These are phyloP conservation scores for Coemansia sp. DNA, from an alignment of 371 early-diverging fungal genomes.

Conservation along the genomic window DNA sequence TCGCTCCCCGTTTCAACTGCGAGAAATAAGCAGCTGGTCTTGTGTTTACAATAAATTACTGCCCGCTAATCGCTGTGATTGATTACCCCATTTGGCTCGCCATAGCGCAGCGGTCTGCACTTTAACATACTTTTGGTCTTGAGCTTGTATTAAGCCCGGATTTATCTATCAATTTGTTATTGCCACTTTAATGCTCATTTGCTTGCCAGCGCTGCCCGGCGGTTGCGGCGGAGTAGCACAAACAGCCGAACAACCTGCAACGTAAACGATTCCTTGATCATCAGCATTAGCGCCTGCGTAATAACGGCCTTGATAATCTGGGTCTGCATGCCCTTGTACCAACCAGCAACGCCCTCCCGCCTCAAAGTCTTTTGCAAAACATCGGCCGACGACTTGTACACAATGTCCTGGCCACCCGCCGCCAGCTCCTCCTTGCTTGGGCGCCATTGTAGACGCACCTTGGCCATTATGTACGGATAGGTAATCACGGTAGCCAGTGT, in stretches of 20 bases:
- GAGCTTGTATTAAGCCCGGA: too few relatives aligned
- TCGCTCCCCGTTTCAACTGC: too few relatives aligned
- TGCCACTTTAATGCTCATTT: not conserved
- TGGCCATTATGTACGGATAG: conserved; percentile 98
- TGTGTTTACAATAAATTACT: too few relatives aligned
- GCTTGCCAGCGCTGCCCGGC: not conserved
- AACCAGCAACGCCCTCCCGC: conserved; percentile 83
- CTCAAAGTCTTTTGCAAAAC: conserved; percentile 78
- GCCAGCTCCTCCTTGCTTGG: conserved; percentile 69
- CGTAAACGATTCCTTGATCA: conserved; percentile 86
- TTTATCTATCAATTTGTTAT: too few relatives aligned
- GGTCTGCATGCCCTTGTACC: conserved; percentile 96
- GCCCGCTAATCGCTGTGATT: too few relatives aligned
- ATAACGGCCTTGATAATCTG: conserved; percentile 96
- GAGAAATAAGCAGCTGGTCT: too few relatives aligned
- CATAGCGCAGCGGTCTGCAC: too few relatives aligned
- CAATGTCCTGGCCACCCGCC: conserved; percentile 55
- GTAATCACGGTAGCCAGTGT: conserved; percentile 85
- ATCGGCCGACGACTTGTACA: conserved; percentile 83
- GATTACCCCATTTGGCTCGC: too few relatives aligned
- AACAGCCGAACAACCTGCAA: conserved; percentile 40
- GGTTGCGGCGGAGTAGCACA: conserved; percentile 14
- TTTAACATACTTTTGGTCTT: too few relatives aligned
- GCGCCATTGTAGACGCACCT: conserved; percentile 93
- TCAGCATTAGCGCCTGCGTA: conserved; percentile 91